phyloP scores from a whole-genome alignment of 2,329 filamentous ascomycete genomes.

The Colletotrichum sp. region DNA sequence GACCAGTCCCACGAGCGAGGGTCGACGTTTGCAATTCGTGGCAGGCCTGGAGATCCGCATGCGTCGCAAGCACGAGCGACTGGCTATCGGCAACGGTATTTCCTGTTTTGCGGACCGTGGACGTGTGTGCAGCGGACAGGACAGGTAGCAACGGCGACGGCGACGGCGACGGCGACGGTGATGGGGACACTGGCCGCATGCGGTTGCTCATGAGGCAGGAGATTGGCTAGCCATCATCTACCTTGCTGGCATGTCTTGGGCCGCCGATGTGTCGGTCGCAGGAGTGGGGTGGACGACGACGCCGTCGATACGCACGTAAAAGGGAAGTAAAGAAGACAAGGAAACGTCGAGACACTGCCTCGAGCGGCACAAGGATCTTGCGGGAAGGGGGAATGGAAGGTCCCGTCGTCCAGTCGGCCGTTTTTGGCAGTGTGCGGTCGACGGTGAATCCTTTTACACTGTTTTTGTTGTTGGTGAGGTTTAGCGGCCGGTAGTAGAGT shows the following conservation, averaged over 20 bases:
- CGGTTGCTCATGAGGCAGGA: not conserved
- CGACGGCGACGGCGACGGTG: not conserved
- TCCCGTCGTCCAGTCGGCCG: not conserved
- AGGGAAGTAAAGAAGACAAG: not conserved
- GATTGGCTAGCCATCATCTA: not conserved
- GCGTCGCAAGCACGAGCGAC: not conserved
- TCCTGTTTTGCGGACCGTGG: not conserved
- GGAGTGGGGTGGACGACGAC: not conserved
- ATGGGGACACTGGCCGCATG: not conserved
- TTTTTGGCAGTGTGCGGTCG: not conserved
- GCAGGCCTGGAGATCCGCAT: not conserved
- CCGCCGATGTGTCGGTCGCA: not conserved
- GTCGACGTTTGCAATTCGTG: not conserved
- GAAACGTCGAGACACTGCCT: not conserved
- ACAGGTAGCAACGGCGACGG: not conserved
- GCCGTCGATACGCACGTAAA: not conserved
- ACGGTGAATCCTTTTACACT: not conserved
- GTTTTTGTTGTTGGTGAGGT: not conserved
- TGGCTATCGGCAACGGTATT: not conserved
- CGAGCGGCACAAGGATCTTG: not conserved
- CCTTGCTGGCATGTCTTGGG: not conserved
- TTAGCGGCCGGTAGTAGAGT: not conserved
- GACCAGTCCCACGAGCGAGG: not conserved
- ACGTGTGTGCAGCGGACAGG: not conserved
- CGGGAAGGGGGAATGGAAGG: not conserved